A percentile compares a stretch with the other conserved stretches of the same genome.
phyloP scores from a whole-genome alignment of 2,329 filamentous ascomycete genomes.

The Emergomyces africanus region DNA sequence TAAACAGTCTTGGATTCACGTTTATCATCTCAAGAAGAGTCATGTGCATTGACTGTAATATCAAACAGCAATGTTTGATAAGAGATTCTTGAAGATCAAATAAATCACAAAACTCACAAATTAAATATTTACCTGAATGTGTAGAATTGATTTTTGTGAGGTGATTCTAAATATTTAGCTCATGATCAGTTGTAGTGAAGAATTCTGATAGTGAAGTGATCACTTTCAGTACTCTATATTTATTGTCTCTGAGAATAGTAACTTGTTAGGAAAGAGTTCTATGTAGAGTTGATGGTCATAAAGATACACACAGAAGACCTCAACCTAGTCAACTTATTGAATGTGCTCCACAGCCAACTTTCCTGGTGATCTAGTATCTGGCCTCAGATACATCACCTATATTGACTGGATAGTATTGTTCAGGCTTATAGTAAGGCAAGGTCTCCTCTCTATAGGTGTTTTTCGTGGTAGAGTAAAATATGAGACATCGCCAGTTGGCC shows the following conservation, averaged over 20 bases:
- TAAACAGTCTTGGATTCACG: constrained; percentile 15
- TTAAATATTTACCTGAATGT: constrained; percentile 15
- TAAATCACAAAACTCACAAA: constrained; percentile 21
- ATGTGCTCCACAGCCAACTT: too few species aligned
- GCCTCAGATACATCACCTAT: too few species aligned
- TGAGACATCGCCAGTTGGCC: too few species aligned
- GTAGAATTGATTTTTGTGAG: constrained; percentile 14
- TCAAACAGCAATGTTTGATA: constrained; percentile 18
- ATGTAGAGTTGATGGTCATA: too few species aligned
- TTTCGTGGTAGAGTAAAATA: too few species aligned
- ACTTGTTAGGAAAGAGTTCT: neutral
- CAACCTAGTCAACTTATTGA: too few species aligned
- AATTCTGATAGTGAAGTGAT: constrained; percentile 12
- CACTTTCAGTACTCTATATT: constrained; percentile 23
- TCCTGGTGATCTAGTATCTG: too few species aligned
- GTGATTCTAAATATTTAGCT: constrained; percentile 17
- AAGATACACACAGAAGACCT: too few species aligned
- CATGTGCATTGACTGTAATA: constrained; percentile 20
- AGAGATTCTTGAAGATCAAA: constrained; percentile 17
- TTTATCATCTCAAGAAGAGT: constrained; percentile 21
- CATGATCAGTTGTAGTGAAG: constrained; percentile 14
- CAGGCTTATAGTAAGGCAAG: too few species aligned
- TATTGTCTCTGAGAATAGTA: constrained; percentile 9
- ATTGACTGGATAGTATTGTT: too few species aligned
- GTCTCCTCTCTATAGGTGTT: too few species aligned